Percentiles rank a stretch among this genome's conserved stretches.
These are phyloP conservation scores for Aspergillus niger DNA, from an alignment of 2,329 filamentous ascomycete species.

Conservation along the genomic window DNA sequence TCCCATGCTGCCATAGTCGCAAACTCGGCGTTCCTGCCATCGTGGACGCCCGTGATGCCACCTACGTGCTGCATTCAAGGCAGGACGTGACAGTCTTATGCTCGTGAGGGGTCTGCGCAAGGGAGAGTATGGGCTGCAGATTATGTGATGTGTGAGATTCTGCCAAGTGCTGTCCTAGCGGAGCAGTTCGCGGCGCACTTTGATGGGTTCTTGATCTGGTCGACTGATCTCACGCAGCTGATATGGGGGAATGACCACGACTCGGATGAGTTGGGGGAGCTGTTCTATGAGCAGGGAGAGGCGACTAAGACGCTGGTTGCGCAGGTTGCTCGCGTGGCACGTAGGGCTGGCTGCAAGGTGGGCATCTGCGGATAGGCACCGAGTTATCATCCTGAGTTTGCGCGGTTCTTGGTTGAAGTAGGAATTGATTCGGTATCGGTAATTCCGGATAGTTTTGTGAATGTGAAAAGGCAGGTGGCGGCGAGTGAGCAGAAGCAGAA, in stretches of 20 bases:
- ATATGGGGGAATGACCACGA: constrained; percentile 37
- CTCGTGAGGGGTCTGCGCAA: constrained; percentile 34
- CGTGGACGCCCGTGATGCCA: constrained; percentile 40
- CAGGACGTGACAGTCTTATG: constrained; percentile 42
- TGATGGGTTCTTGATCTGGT: constrained; percentile 48
- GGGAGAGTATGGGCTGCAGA: background rate
- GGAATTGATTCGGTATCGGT: constrained; percentile 29
- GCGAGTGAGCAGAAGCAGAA: background rate
- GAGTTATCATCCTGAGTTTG: constrained; percentile 45
- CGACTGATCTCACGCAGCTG: constrained; percentile 46
- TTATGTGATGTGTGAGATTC: background rate
- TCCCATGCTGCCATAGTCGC: constrained; percentile 48
- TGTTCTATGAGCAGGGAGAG: constrained; percentile 45
- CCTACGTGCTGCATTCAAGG: constrained; percentile 40
- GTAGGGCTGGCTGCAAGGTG: constrained; percentile 37
- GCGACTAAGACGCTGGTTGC: constrained; percentile 46
- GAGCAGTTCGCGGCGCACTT: constrained; percentile 40
- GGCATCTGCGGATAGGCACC: constrained; percentile 46
- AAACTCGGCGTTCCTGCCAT: constrained; percentile 43
- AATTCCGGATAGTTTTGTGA: constrained; percentile 44
- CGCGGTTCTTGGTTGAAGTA: constrained; percentile 33
- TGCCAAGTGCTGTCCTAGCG: constrained; percentile 41
- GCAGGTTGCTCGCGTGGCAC: constrained; percentile 34
- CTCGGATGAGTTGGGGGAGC: constrained; percentile 37
- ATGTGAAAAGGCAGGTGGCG: constrained; percentile 30